Base-by-base conservation (phyloP, 352 stramenopile genomes). In the Phytophthora palmivora region DNA sequence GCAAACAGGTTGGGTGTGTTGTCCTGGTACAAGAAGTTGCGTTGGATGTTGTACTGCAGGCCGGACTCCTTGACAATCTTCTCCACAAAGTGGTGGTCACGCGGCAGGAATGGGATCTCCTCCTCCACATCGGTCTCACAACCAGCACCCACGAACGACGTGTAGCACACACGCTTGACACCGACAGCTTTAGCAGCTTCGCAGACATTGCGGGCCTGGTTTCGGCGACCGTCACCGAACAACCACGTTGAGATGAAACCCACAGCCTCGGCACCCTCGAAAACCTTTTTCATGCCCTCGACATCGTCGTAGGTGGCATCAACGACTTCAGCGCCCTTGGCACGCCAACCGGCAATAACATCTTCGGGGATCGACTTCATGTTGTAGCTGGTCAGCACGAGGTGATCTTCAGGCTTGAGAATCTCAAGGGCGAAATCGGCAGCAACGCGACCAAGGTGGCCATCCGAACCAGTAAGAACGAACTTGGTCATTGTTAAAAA, bases 1-100 rank as follows among this genome's bases (percentile, higher is more conserved):
- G 64, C 58, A 42, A 70, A 73, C 1, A 73, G 22, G 6, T 4
- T 49, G 0, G 70, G 70, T 7, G 55, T 76, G 58, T 78, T 76
- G 65, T 78, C 51, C 44, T 63, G 59, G 61, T 75, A 73, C 41
- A 78, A 21, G 21, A 34, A 78, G 44, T 78, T 72, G 33, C 70
- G 70, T n/a, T 78, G 70, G 49, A 78, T 76, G 44, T 69, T 76
- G 58, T 66, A 77, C 19, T 64, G 47, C 6, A 77, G 54, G 4
- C 68, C 68, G 3, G 52, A 76, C 36, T 53, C 34, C 21, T 67
- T 63, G n/a, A 67, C 33, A 7, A 62, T 18, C 30, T 72, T 44
- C 47, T 76, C 62, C 0, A 57, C 41, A 14, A 67, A 69, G 16
- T 72, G 62, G 50, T 76, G 63, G 45, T 76, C 67, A 6, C 39